Evolutionary conservation across 129 eudicot species (phyloP).

Genomic region (Calendula officinalis): DNA sequence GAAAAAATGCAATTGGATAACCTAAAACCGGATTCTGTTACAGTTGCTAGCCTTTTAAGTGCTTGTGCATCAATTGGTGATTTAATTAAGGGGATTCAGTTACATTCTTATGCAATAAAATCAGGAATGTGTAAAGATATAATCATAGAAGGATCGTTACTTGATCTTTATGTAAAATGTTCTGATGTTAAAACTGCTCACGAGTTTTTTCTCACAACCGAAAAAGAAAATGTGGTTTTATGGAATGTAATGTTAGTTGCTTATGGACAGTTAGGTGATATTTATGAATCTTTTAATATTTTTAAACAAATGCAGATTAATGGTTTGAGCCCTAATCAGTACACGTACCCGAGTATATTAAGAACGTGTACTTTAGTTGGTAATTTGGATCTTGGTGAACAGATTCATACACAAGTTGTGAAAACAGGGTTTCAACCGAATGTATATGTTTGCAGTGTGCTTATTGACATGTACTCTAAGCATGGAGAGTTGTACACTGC

Average conservation of each 20-base stretch:
- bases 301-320: constrained; percentile 62
- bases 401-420: constrained; percentile 77
- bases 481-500: constrained; percentile 75
- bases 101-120: constrained; percentile 80
- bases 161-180: constrained; percentile 93
- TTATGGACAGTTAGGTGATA: constrained; percentile 81
- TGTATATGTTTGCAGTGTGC: constrained; percentile 87
- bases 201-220: constrained; percentile 57
- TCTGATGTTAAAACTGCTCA: constrained; percentile 74
- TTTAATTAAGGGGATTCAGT: constrained; percentile 65
- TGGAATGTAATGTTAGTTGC: constrained; percentile 99
- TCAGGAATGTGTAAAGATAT: constrained; percentile 78
- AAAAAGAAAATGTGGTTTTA: constrained; percentile 71
- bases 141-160: constrained; percentile 90
- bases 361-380: constrained; percentile 82
- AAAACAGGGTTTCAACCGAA: constrained; percentile 84
- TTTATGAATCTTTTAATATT: constrained; percentile 46
- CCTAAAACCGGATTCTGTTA: constrained; percentile 83
- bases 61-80: constrained; percentile 71
- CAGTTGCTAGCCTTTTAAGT: constrained; percentile 76
- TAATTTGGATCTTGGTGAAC: constrained; percentile 78
- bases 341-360: constrained; percentile 91
- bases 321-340: constrained; percentile 79
- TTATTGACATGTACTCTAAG: constrained; percentile 95
- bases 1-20: constrained; percentile 64